Percentiles rank a stretch among this genome's conserved stretches.
These are phyloP conservation scores for Rhodotorula babjevae DNA, from an alignment of 768 basidiomycete genomes.

Conservation along the genomic window DNA sequence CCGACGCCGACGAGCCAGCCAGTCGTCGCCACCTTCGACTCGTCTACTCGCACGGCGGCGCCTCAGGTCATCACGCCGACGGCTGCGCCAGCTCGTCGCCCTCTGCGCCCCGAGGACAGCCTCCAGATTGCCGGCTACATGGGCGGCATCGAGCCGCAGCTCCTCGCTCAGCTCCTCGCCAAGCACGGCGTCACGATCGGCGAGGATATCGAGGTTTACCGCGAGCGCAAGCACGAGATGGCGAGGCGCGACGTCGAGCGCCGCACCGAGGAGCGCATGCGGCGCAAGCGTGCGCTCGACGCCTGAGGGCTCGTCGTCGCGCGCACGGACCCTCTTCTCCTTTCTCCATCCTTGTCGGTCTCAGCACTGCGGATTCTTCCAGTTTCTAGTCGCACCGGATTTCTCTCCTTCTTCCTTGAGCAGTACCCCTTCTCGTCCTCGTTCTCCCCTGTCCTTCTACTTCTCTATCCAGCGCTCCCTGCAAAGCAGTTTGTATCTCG, in stretches of 20 bases:
- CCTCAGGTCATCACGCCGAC: background rate
- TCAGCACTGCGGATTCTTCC: no score
- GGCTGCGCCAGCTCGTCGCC: background rate
- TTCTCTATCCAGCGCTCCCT: background rate
- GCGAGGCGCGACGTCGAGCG: background rate
- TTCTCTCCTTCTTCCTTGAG: no score
- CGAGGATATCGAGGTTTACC: slow-evolving; percentile 8
- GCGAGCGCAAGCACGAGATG: slow-evolving; percentile 8
- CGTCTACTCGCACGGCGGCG: background rate
- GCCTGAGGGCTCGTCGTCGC: background rate
- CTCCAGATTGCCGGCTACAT: slow-evolving; percentile 6
- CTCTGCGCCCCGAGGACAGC: slow-evolving; percentile 10
- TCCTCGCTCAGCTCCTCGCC: background rate
- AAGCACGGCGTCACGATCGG: slow-evolving; percentile 13
- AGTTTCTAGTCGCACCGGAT: no score
- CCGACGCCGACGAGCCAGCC: background rate
- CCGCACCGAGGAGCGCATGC: background rate
- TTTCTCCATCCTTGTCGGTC: no score
- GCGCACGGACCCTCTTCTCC: background rate
- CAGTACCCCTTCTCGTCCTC: background rate
- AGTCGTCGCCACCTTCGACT: background rate
- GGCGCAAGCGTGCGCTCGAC: background rate
- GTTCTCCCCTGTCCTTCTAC: background rate
- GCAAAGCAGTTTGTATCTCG: background rate
- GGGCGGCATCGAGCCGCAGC: slow-evolving; percentile 16